Evolutionary conservation across 2,329 filamentous ascomycete species (phyloP).

Genomic region (Aureobasidium vineae): DNA sequence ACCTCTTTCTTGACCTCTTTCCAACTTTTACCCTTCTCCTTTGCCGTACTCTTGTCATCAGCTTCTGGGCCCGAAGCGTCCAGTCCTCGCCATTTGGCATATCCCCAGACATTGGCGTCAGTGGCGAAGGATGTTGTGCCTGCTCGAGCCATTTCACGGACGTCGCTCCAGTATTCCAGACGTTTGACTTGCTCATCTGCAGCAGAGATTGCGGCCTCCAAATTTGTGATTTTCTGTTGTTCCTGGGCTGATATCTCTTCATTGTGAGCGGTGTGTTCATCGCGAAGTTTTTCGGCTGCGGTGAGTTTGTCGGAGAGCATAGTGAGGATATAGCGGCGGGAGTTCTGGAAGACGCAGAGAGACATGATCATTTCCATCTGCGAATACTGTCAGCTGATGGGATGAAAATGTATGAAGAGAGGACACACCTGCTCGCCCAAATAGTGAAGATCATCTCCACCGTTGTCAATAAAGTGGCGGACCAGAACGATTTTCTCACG

Average conservation of each 20-base stretch:
- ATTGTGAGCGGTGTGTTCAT: constrained; percentile 44
- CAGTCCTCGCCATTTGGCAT: constrained; percentile 41
- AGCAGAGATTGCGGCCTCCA: constrained; percentile 71
- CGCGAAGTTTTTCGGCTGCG: constrained; percentile 51
- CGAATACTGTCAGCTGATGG: constrained; percentile 34
- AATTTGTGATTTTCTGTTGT: constrained; percentile 59
- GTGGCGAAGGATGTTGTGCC: constrained; percentile 40
- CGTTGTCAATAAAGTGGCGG: constrained; percentile 75
- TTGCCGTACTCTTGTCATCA: constrained; percentile 27
- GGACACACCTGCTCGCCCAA: constrained; percentile 59
- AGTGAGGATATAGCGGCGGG: constrained; percentile 71
- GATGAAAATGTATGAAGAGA: constrained; percentile 17
- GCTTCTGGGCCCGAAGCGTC: constrained; percentile 39
- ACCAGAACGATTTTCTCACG: constrained; percentile 86
- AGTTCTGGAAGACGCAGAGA: constrained; percentile 85
- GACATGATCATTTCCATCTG: constrained; percentile 83
- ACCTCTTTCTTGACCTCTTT: constrained; percentile 23
- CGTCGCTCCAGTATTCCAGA: constrained; percentile 84
- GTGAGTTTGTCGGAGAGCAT: constrained; percentile 64
- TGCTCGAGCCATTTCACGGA: constrained; percentile 45
- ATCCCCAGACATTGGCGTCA: constrained; percentile 38
- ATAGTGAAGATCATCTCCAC: constrained; percentile 70
- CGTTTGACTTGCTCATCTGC: constrained; percentile 77
- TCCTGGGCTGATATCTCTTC: constrained; percentile 48
- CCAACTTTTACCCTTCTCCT: constrained; percentile 31